These are phyloP conservation scores for Cladosporium phlei DNA, from an alignment of 2,329 filamentous ascomycete species.

Conservation along the genomic window DNA sequence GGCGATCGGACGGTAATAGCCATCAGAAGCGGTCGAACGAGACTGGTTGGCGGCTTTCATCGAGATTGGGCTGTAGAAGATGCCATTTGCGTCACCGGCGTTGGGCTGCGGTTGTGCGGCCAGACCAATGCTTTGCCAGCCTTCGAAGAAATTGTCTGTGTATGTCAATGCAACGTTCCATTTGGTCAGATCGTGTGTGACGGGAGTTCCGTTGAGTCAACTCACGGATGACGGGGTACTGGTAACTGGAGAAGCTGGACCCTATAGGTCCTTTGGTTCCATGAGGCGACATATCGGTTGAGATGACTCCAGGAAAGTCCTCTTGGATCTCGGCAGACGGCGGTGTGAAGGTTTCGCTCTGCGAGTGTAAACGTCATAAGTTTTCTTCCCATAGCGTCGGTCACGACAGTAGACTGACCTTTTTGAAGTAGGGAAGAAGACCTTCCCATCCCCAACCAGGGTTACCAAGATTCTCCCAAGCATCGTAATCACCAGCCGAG, in stretches of 20 bases:
- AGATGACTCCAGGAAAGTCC: conserved; percentile 18
- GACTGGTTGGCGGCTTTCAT: conserved; percentile 8
- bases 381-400: too few species aligned
- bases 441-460: conserved; percentile 37
- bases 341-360: conserved; percentile 22
- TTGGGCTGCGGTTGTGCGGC: conserved; percentile 6
- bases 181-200: too few species aligned
- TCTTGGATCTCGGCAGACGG: conserved; percentile 17
- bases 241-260: conserved; percentile 20
- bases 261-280: conserved; percentile 21
- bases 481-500: conserved; percentile 28
- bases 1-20: conserved; percentile 15
- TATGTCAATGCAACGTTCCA: too few species aligned
- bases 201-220: too few species aligned
- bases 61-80: conserved; percentile 11
- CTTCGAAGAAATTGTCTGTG: conserved; percentile 19
- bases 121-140: conserved; percentile 16
- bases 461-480: conserved; percentile 33
- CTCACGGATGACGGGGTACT: conserved; percentile 21
- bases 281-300: conserved; percentile 16
- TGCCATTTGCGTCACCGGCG: conserved; percentile 13
- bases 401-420: conserved; percentile 19
- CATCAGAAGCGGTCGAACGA: conserved; percentile 5
- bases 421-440: conserved; percentile 33
- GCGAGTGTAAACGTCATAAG: too few species aligned